Evolutionary conservation across 192 early-diverging fungal genomes (phyloP).

Genomic region (Obelidium mucronatum): DNA sequence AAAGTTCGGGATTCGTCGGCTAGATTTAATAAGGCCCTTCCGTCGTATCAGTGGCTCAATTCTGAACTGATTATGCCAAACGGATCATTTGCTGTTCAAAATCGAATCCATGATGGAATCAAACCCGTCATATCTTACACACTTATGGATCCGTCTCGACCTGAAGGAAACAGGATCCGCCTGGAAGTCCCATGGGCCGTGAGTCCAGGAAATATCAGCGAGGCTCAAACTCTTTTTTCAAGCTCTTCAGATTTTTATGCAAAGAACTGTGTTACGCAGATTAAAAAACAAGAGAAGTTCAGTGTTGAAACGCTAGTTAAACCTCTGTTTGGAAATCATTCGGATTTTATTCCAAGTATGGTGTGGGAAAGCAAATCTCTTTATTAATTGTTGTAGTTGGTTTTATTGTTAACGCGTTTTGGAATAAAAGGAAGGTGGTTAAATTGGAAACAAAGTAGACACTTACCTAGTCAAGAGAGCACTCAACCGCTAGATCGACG

Average conservation of each 20-base stretch:
- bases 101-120: neutral
- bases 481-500: neutral
- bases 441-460: too few relatives aligned
- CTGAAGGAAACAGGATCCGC: neutral
- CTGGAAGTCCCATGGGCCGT: neutral
- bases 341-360: too few relatives aligned
- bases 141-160: neutral
- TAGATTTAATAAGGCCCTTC: neutral
- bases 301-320: too few relatives aligned
- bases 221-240: neutral
- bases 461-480: too few relatives aligned
- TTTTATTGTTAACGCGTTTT: too few relatives aligned
- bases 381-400: too few relatives aligned
- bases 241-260: neutral
- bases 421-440: too few relatives aligned
- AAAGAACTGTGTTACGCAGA: neutral
- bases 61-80: neutral
- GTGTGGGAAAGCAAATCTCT: too few relatives aligned
- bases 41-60: neutral
- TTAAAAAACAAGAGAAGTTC: too few relatives aligned
- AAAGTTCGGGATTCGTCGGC: neutral
- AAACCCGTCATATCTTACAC: neutral
- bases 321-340: too few relatives aligned
- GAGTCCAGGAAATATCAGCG: neutral
- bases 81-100: neutral